Base-by-base conservation (phyloP, 1,139 yeast species). In the Debaryomyces sp. region DNA sequence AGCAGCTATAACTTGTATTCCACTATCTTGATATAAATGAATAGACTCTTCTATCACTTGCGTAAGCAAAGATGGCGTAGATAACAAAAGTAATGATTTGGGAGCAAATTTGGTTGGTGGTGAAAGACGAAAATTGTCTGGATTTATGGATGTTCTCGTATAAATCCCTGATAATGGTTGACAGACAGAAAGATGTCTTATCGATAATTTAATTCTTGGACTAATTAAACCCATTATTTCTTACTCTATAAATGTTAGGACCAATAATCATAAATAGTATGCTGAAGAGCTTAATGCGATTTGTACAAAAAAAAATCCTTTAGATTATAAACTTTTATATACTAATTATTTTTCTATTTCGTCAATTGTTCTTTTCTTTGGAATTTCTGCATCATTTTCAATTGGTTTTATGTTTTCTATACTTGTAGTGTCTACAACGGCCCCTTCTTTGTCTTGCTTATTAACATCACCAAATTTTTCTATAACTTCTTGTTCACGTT, bases 31-130 rank as follows among this genome's bases (percentile, higher is more conserved):
- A 53, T 64, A 58, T n/a, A 73, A 55, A 0, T 57, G 50, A 6
- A 75, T 66, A 10, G 77, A 57, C 44, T 67, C 62, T 26, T 66
- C 64, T 5, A 77, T 70, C 17, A 70, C 66, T 2, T 55, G 54
- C 6, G 70, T 66, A 30, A 80, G 59, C 48, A 72, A 69, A 6
- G 68, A 60, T 12, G 83, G 81, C 0, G 85, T 80, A 4, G 82
- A 63, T 10, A 77, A 54, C 6, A 79, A 41, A 4, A 77, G 23
- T 29, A 62, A 62, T 6, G 72, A 63, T 52, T 59, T 55, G 40
- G 70, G 55, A 5, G 45, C 40, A 45, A 65, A 50, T 1, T 45
- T 41, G 5, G 53, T 13, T 2, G 69, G 68, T 1, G 45, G 42
- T 10, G 24, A 30, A 26, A 55, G 50, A 21, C 52, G 49, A 23